phyloP scores from a whole-genome alignment of 805 yeast genomes.

The Jamesozyma rosinii region DNA sequence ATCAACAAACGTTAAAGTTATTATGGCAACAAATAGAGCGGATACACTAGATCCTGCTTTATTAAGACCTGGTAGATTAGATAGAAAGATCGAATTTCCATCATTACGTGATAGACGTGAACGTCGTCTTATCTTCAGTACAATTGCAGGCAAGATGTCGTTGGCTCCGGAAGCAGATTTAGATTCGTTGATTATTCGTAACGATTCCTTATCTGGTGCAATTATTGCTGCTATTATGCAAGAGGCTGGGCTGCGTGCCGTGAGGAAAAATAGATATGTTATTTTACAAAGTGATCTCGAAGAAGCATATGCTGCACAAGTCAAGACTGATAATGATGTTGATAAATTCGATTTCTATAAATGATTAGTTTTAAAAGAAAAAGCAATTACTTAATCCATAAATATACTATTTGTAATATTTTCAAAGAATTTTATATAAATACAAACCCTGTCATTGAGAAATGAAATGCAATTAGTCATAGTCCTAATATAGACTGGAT shows the following conservation, averaged over 20 bases:
- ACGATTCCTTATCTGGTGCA: constrained; percentile 95
- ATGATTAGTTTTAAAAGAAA: constrained; percentile 26
- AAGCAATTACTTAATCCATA: neutral
- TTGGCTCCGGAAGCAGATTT: constrained; percentile 95
- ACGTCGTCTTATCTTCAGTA: constrained; percentile 89
- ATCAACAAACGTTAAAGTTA: constrained; percentile 87
- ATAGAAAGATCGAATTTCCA: constrained; percentile 96
- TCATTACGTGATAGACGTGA: constrained; percentile 94
- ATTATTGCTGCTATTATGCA: constrained; percentile 98
- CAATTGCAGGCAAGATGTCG: constrained; percentile 95
- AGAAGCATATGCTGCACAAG: constrained; percentile 96
- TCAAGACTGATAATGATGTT: constrained; percentile 87
- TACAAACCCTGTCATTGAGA: neutral
- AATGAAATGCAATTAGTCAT: too few relatives aligned
- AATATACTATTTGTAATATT: neutral
- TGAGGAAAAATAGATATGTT: constrained; percentile 94
- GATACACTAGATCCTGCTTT: constrained; percentile 98
- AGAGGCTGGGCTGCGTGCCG: constrained; percentile 98
- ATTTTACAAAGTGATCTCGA: constrained; percentile 92
- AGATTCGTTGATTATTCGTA: constrained; percentile 88
- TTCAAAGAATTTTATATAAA: neutral
- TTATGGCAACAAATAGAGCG: constrained; percentile 99
- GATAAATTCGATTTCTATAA: constrained; percentile 97
- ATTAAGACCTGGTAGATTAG: constrained; percentile 96
- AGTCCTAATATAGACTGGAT: too few relatives aligned